Percentiles rank a stretch among this genome's conserved stretches.
Conservation (phyloP, 2,329 filamentous ascomycete genomes). For the Colletotrichum sp. region DNA sequence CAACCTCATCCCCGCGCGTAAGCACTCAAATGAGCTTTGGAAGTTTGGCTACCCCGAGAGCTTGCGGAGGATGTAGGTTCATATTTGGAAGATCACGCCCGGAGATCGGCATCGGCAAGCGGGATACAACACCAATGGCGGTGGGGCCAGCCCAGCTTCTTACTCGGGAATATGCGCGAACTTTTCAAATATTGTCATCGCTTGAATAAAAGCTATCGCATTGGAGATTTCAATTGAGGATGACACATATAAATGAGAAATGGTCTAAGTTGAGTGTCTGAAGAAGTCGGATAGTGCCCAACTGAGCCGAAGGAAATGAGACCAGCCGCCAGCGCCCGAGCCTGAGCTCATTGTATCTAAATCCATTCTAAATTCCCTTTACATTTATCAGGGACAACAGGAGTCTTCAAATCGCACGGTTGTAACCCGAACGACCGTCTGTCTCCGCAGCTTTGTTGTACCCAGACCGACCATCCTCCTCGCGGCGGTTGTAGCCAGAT, state of each 20-base stretch:
- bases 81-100: neutral
- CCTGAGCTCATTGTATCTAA: neutral
- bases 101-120: neutral
- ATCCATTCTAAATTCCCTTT: neutral
- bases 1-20: neutral
- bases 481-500: neutral
- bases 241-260: neutral
- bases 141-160: neutral
- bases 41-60: neutral
- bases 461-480: neutral
- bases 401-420: neutral
- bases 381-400: rapidly evolving
- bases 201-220: neutral
- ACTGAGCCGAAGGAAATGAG: neutral
- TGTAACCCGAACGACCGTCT: neutral
- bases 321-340: neutral
- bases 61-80: neutral
- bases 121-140: neutral
- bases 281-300: neutral
- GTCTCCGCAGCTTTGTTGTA: neutral
- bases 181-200: neutral
- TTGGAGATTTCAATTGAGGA: neutral
- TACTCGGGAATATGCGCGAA: neutral
- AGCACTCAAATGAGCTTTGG: neutral
- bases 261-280: neutral